These are phyloP conservation scores for Ceratocystis variospora DNA, from an alignment of 2,329 filamentous ascomycete genomes.

Conservation along the genomic window DNA sequence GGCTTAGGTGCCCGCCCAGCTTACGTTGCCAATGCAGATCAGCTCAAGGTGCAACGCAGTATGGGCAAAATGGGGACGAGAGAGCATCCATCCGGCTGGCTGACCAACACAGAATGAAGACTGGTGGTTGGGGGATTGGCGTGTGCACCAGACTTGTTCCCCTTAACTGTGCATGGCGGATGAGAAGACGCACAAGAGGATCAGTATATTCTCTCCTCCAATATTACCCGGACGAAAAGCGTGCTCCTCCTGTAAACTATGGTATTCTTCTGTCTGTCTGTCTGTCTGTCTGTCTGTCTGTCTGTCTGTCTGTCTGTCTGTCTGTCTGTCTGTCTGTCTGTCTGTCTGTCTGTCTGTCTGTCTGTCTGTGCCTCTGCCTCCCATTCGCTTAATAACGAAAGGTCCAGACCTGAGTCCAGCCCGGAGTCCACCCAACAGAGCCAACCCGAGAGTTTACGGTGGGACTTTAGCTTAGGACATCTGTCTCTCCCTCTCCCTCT, in stretches of 20 bases:
- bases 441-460: no score
- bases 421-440: no score
- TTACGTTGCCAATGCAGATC: not conserved
- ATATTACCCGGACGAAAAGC: not conserved
- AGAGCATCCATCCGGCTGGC: not conserved
- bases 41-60: not conserved
- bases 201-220: not conserved
- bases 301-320: not conserved
- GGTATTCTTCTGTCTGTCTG: not conserved
- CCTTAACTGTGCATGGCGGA: not conserved
- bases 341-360: not conserved
- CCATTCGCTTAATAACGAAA: no score
- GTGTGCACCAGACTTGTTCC: not conserved
- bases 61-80: not conserved
- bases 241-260: not conserved
- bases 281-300: not conserved
- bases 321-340: not conserved
- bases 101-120: not conserved
- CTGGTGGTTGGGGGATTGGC: not conserved
- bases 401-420: no score
- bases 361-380: no score
- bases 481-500: no score
- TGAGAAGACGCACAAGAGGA: not conserved
- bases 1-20: not conserved
- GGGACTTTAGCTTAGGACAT: no score